phyloP scores from a whole-genome alignment of 352 stramenopile species.

The Blastocystis sp. region DNA sequence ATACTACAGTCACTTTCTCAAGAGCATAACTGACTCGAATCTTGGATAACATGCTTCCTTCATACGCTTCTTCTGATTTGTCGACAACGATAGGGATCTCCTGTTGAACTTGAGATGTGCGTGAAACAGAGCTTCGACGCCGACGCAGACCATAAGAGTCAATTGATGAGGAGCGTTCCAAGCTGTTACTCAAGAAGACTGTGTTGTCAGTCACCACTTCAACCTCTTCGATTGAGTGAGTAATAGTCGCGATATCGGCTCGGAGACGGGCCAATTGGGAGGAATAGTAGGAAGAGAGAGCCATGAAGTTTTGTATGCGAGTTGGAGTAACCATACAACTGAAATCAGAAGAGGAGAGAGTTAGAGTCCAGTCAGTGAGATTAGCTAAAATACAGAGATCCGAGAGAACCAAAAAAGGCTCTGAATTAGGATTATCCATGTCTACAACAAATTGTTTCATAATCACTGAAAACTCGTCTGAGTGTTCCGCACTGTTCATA shows the following conservation, averaged over 20 bases:
- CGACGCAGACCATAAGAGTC: background rate
- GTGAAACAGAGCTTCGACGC: background rate
- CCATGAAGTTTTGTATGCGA: background rate
- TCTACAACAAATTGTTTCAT: conserved; percentile 5
- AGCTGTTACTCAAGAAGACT: background rate
- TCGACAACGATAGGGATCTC: too few species aligned
- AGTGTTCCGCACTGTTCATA: background rate
- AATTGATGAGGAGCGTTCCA: background rate
- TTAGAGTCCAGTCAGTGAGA: conserved; percentile 1
- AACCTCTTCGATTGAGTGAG: conserved; percentile 16
- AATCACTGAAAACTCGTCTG: background rate
- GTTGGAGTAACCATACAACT: background rate
- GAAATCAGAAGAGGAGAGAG: background rate
- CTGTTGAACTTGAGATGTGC: too few species aligned
- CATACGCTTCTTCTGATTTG: too few species aligned
- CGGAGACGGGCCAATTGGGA: background rate
- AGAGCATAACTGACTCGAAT: background rate
- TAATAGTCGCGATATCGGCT: background rate
- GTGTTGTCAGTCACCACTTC: conserved; percentile 26
- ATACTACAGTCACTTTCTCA: background rate
- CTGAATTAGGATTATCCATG: background rate
- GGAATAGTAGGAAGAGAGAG: background rate
- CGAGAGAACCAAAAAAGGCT: background rate
- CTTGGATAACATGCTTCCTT: background rate
- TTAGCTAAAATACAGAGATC: background rate